Evolutionary conservation across 1,284 basidiomycete genomes (phyloP).

Genomic region (Cutaneotrichosporon dermatis): DNA sequence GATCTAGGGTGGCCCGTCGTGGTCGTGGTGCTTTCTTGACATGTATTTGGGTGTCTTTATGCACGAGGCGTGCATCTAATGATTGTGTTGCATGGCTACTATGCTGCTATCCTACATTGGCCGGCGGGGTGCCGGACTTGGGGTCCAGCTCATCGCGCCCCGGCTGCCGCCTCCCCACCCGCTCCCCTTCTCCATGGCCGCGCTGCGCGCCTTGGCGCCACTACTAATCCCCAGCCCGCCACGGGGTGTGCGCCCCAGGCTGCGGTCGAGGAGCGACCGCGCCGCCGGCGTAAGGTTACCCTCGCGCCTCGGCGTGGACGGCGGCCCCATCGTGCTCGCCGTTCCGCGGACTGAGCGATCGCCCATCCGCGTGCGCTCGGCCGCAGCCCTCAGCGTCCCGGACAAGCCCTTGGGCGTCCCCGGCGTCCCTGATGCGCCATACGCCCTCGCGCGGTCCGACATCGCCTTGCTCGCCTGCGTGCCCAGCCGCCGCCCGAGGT

Average conservation of each 20-base stretch:
- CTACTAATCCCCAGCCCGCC: slow-evolving; percentile 52
- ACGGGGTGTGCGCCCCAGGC: slow-evolving; percentile 40
- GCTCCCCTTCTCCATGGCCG: slow-evolving; percentile 61
- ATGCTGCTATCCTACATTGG: background rate
- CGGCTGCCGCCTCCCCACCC: slow-evolving; percentile 54
- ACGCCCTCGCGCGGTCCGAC: slow-evolving; percentile 41
- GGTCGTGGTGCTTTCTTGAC: too few relatives aligned
- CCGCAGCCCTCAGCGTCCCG: slow-evolving; percentile 36
- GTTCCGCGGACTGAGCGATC: slow-evolving; percentile 26
- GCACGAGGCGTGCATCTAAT: too few relatives aligned
- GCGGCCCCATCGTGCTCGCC: slow-evolving; percentile 59
- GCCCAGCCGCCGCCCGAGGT: slow-evolving; percentile 70
- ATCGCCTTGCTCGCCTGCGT: slow-evolving; percentile 51
- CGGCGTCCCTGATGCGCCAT: slow-evolving; percentile 50
- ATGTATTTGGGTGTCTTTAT: too few relatives aligned
- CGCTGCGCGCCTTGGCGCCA: slow-evolving; percentile 60
- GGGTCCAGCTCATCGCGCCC: slow-evolving; percentile 13
- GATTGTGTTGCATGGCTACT: too few relatives aligned
- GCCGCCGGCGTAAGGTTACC: slow-evolving; percentile 78
- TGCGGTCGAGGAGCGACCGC: slow-evolving; percentile 64
- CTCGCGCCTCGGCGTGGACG: slow-evolving; percentile 58
- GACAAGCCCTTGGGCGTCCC: slow-evolving; percentile 50
- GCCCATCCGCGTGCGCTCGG: slow-evolving; percentile 34
- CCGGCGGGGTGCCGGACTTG: slow-evolving; percentile 5
- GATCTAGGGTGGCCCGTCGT: too few relatives aligned